phyloP scores from a whole-genome alignment of 75 land plant species.

The Azolla pinnata region DNA sequence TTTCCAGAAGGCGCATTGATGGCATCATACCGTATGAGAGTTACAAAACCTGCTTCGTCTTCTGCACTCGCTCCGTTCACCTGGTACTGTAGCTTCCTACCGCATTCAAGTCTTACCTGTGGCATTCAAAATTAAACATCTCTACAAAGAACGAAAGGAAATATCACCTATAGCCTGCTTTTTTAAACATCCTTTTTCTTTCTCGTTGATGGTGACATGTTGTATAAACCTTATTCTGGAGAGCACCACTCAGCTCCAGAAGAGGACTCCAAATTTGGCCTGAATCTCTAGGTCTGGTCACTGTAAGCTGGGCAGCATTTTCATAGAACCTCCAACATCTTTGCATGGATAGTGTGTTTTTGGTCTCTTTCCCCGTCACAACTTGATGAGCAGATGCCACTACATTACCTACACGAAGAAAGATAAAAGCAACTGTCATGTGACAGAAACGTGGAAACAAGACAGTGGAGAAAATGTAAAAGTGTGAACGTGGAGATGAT shows the following conservation, averaged over 20 bases:
- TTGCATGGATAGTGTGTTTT: background rate
- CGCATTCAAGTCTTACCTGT: background rate
- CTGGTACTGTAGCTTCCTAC: conserved; percentile 2
- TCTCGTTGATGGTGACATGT: background rate
- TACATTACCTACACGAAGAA: too few species aligned
- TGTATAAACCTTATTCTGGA: background rate
- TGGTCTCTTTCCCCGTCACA: background rate
- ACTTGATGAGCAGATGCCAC: background rate
- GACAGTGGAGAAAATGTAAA: too few species aligned
- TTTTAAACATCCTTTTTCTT: conserved; percentile 4
- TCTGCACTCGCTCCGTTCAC: conserved; percentile 6
- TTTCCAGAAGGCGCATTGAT: conserved; percentile 17
- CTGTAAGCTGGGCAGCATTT: background rate
- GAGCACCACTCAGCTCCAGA: background rate
- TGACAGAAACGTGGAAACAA: too few species aligned
- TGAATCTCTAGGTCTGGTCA: background rate
- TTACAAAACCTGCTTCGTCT: conserved; percentile 17
- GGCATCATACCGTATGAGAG: conserved; percentile 11
- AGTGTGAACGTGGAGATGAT: too few species aligned
- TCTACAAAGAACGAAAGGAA: too few species aligned
- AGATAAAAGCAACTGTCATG: too few species aligned
- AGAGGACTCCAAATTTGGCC: background rate
- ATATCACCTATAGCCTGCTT: too few species aligned
- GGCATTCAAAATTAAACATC: too few species aligned
- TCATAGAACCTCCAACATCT: background rate